These are phyloP conservation scores for Pseudogymnoascus sp. DNA, from an alignment of 2,329 filamentous ascomycete genomes.

Conservation along the genomic window DNA sequence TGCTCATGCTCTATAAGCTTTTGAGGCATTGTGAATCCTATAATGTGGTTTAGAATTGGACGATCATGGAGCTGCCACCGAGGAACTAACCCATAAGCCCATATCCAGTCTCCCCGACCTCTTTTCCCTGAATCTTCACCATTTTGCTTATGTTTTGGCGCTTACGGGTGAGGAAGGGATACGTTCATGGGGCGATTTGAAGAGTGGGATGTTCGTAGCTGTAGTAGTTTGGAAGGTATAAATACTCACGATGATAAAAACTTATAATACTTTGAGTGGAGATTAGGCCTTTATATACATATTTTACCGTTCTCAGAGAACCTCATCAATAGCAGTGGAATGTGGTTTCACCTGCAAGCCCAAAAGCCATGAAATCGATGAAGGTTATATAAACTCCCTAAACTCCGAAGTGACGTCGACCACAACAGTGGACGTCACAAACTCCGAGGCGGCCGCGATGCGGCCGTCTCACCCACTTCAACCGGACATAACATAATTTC, in stretches of 20 bases:
- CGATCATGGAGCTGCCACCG: not conserved
- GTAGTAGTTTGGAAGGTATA: not conserved
- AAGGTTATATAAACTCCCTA: not conserved
- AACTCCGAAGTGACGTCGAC: not conserved
- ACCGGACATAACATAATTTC: not conserved
- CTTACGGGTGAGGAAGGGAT: not conserved
- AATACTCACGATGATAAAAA: not conserved
- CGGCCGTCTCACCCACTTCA: not conserved
- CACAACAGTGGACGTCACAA: not conserved
- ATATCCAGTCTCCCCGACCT: constrained; percentile 24
- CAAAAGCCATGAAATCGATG: not conserved
- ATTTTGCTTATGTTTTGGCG: not conserved
- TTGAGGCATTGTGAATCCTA: constrained; percentile 22
- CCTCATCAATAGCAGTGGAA: not conserved
- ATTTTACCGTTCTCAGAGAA: not conserved
- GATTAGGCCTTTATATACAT: not conserved
- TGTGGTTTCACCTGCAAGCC: not conserved
- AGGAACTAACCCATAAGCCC: constrained; percentile 20
- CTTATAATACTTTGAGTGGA: not conserved
- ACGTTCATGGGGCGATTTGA: not conserved
- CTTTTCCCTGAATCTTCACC: constrained; percentile 20
- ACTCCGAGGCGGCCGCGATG: not conserved
- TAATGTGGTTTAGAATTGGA: not conserved
- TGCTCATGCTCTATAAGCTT: constrained; percentile 31
- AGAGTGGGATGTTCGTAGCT: not conserved